Evolutionary conservation across 108 stramenopile genomes (phyloP), one percentile per base, ranked within the genome.

Genomic region (Pseudonitzschia pungens): DNA sequence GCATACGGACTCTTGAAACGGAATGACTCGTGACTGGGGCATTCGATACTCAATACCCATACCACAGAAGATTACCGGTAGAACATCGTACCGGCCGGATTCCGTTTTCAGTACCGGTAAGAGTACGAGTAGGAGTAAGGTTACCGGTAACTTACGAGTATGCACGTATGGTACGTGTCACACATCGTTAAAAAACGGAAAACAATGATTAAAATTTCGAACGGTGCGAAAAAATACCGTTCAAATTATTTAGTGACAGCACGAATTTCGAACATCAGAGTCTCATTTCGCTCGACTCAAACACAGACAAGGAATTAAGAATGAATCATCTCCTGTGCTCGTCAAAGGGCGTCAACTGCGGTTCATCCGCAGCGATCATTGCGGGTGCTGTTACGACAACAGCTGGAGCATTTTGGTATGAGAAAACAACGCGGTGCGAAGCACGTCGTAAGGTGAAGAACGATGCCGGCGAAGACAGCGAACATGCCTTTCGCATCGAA

Each of bases 401-500:
- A 16, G 60, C 36, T 6, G 60, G 33, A 31, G 36, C 60, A 33
- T 24, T 28, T 16, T 62, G 32, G 60, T 62, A 62, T 20, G 31
- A 62, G 60, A 62, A 62, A 12, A 62, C 60, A 62, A 33, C 60
- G 14, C 60, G 60, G 40, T 62, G 60, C 20, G 60, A 62, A n/a
- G 36, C 16, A 1, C 24, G 3, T 58, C 57, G 53, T 8, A 21
- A 54, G 53, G 0, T 31, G 24, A 28, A 58, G 29, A 14, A 8
- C 6, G 64, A 65, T 65, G 66, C n/a, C n/a, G 45, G 27, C 22
- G n/a, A 44, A 24, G 44, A 27, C 14, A 11, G 7, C 60, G 48
- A 36, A 33, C 28, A 18, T 12, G 7, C 43, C 14, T 75, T 71
- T 51, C 81, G 64, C 32, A 73, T 84, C 32, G 86, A 88, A 60